These are phyloP conservation scores for Gracilaria gracilis DNA, from an alignment of 23 red algal species.

Conservation along the genomic window DNA sequence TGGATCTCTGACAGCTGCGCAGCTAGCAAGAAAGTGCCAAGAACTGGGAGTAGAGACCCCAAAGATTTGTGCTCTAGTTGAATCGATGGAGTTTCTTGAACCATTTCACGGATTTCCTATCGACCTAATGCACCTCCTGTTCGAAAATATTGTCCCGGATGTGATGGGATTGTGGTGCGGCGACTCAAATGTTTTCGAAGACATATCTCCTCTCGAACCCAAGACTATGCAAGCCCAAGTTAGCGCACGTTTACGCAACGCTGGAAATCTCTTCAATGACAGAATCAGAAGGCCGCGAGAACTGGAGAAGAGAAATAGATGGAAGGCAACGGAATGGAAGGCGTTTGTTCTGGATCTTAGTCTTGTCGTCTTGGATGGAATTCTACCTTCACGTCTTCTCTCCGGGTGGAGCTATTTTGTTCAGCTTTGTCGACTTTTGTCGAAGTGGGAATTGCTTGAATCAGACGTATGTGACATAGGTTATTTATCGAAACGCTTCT, in stretches of 20 bases:
- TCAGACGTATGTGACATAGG: too few species aligned
- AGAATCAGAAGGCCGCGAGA: not conserved
- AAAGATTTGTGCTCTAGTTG: not conserved
- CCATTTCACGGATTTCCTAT: slow-evolving; percentile 16
- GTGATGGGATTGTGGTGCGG: slow-evolving; percentile 5
- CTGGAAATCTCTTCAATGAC: not conserved
- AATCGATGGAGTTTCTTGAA: not conserved
- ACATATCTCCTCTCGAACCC: not conserved
- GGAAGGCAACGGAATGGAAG: slow-evolving; percentile 17
- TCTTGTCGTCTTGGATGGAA: not conserved
- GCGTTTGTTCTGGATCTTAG: not conserved
- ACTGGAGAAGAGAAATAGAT: not conserved
- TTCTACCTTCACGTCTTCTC: not conserved
- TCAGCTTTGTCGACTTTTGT: not conserved
- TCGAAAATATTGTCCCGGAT: slow-evolving; percentile 27
- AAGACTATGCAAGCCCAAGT: not conserved
- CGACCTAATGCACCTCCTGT: slow-evolving; percentile 39
- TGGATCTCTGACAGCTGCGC: not conserved
- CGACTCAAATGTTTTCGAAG: not conserved
- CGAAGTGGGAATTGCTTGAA: not conserved
- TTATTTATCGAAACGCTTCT: too few species aligned
- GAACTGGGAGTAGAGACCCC: too few species aligned
- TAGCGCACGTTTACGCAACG: not conserved
- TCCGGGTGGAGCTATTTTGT: not conserved
- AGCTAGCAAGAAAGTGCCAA: not conserved